Base-by-base conservation (phyloP, 129 eudicot genomes). In the Centaurea solstitialis region DNA sequence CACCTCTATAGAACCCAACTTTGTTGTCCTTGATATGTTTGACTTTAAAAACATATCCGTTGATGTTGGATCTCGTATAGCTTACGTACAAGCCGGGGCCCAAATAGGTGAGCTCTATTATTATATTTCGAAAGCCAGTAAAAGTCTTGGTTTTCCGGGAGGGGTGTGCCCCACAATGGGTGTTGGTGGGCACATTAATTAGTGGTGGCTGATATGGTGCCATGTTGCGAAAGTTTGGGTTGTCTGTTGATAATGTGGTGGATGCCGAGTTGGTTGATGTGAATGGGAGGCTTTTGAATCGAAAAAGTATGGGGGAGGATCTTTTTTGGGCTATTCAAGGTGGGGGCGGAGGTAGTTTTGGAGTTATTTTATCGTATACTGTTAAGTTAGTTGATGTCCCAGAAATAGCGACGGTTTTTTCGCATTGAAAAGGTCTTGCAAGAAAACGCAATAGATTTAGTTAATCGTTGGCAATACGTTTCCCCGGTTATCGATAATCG, bases 311-410 rank as follows among this genome's bases (percentile, higher is more conserved):
- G n/a, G n/a, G n/a, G n/a, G n/a, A n/a, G n/a, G n/a, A n/a, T n/a
- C n/a, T n/a, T n/a, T n/a, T n/a, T n/a, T 77, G 81, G 81, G 81
- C 81, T 41, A 77, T 77, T 77, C 72, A 74, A 41, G 81, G 81
- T 15, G 81, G 81, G 26, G 81, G 81, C 4, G 81, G 81, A 12
- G 81, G 43, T 77, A 77, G 81, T 67, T 77, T 77, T 65, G 81
- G 81, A 12, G 81, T 77, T 43, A 66, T 77, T 6, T 41, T 77
- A n/a, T 67, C 81, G n/a, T 67, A 66, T 13, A 77, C 67, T 12
- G 18, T 77, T 77, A 43, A 66, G 9, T 40, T 77, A 68, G 81
- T 77, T 39, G 64, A 77, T 24, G 81, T 77, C 2, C 74, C 81
- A 9, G 18, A 77, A 20, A 77, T 26, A 3, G 67, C 67, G 12